A percentile compares a stretch with the other conserved stretches of the same genome.
Conservation (phyloP, 192 early-diverging fungal species). For the Backusella tarrabulga region DNA sequence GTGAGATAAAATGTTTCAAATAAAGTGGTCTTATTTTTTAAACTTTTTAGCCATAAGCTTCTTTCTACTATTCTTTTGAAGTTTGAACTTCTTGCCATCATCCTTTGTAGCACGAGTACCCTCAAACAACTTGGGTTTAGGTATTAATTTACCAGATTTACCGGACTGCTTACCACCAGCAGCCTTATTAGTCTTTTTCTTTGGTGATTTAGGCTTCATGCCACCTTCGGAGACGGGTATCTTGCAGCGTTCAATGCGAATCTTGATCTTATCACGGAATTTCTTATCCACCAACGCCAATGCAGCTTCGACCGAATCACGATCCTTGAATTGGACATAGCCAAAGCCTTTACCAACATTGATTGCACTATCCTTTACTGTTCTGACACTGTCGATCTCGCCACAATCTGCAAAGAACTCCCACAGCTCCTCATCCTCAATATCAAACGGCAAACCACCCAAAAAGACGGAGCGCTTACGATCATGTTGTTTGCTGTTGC, state of each 20-base stretch:
- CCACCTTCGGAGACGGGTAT: slow-evolving; percentile 29
- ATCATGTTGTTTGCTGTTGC: slow-evolving; percentile 52
- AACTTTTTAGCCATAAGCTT: not conserved
- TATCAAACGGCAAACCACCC: slow-evolving; percentile 68
- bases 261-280: slow-evolving; percentile 52
- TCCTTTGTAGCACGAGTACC: slow-evolving; percentile 55
- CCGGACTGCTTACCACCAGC: slow-evolving; percentile 30
- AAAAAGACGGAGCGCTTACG: slow-evolving; percentile 78
- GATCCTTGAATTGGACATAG: slow-evolving; percentile 87
- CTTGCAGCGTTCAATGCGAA: slow-evolving; percentile 60
- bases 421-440: slow-evolving; percentile 74
- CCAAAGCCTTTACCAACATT: slow-evolving; percentile 94
- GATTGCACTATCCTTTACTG: slow-evolving; percentile 79
- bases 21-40: slow-evolving; percentile 9
- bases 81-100: slow-evolving; percentile 25
- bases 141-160: slow-evolving; percentile 28
- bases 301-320: slow-evolving; percentile 71
- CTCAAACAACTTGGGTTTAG: slow-evolving; percentile 39
- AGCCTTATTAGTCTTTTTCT: slow-evolving; percentile 11
- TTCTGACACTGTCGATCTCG: slow-evolving; percentile 75
- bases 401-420: slow-evolving; percentile 68
- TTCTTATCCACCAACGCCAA: slow-evolving; percentile 75
- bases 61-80: slow-evolving; percentile 18
- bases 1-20: not conserved
- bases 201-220: not conserved